A percentile compares a stretch with the other conserved stretches of the same genome.
Conservation (phyloP, 2,329 filamentous ascomycete species). For the Scedosporium apiospermum region DNA sequence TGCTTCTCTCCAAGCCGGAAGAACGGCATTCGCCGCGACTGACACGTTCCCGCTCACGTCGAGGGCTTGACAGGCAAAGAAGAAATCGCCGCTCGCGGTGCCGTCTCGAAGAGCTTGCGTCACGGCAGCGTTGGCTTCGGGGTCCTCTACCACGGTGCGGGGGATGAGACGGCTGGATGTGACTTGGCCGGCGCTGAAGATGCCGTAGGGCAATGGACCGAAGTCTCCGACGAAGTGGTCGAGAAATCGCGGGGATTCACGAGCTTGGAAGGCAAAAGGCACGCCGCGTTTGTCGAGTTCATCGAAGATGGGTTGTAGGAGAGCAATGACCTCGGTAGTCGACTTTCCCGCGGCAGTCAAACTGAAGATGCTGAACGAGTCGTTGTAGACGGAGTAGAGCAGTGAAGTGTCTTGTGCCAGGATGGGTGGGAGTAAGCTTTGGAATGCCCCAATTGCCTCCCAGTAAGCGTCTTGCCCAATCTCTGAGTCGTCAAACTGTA, state of each 20-base stretch:
- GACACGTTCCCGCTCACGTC: not conserved
- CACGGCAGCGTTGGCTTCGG: conserved; percentile 15
- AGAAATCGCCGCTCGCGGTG: conserved; percentile 17
- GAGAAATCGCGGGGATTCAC: conserved; percentile 39
- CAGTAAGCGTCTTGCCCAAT: conserved; percentile 34
- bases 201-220: not conserved
- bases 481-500: conserved; percentile 28
- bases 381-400: conserved; percentile 36
- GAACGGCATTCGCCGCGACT: conserved; percentile 15
- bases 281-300: conserved; percentile 27
- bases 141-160: conserved; percentile 11
- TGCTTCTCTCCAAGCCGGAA: conserved; percentile 13
- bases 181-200: not conserved
- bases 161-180: not conserved
- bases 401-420: conserved; percentile 40
- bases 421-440: conserved; percentile 30
- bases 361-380: conserved; percentile 35
- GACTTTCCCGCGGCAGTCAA: conserved; percentile 38
- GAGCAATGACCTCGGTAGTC: conserved; percentile 26
- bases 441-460: conserved; percentile 33
- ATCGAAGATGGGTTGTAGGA: conserved; percentile 34
- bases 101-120: conserved; percentile 22
- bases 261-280: conserved; percentile 26
- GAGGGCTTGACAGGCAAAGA: conserved; percentile 2
- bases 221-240: conserved; percentile 17